These are phyloP conservation scores for Leccinum sublutescens DNA, from an alignment of 768 basidiomycete species.

Conservation along the genomic window DNA sequence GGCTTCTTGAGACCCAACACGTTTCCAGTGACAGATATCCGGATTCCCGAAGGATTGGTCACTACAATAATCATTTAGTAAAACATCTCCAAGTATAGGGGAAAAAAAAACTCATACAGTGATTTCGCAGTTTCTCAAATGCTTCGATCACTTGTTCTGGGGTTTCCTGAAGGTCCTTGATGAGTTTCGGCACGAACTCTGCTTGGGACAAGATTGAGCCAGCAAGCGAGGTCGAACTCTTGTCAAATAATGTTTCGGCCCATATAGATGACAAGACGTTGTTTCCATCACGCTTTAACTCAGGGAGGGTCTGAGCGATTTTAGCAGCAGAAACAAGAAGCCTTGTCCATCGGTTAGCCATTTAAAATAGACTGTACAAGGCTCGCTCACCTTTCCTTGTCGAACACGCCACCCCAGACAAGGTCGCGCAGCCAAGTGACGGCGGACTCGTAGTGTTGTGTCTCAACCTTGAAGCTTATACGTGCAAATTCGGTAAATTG, in stretches of 20 bases:
- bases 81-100: neutral
- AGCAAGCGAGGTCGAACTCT: slow-evolving; percentile 67
- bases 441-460: slow-evolving; percentile 71
- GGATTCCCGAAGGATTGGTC: slow-evolving; percentile 74
- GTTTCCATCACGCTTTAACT: slow-evolving; percentile 85
- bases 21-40: slow-evolving; percentile 91
- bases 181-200: slow-evolving; percentile 76
- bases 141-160: slow-evolving; percentile 72
- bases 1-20: slow-evolving; percentile 69
- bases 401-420: slow-evolving; percentile 71
- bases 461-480: slow-evolving; percentile 83
- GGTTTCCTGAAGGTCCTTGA: slow-evolving; percentile 64
- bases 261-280: slow-evolving; percentile 75
- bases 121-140: slow-evolving; percentile 70
- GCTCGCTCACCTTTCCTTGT: slow-evolving; percentile 64
- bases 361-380: neutral
- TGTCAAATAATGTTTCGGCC: slow-evolving; percentile 61
- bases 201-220: slow-evolving; percentile 68
- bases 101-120: slow-evolving; percentile 45
- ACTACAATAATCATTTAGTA: slow-evolving; percentile 45
- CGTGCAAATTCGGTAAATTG: slow-evolving; percentile 74
- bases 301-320: slow-evolving; percentile 85
- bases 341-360: slow-evolving; percentile 38
- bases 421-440: slow-evolving; percentile 86
- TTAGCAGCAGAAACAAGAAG: slow-evolving; percentile 85